Evolutionary conservation across 139 green algal genomes (phyloP).

Genomic region (Prasinococcaceae sp.): DNA sequence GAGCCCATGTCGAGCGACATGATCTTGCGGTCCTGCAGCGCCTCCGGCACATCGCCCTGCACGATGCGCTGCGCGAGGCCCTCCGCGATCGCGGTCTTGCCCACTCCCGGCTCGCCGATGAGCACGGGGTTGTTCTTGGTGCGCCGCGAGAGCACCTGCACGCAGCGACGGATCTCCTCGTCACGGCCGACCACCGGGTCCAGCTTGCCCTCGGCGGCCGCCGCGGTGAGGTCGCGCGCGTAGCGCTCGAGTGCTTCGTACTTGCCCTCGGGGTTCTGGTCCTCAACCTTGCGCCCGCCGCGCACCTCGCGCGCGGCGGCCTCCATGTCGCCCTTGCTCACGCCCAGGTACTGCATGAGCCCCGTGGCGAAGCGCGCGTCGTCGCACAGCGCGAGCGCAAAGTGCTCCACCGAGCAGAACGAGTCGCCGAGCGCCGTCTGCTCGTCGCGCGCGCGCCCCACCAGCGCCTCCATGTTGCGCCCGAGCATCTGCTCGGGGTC

Average conservation of each 20-base stretch:
- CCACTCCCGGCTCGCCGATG: slow-evolving; percentile 79
- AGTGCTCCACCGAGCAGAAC: slow-evolving; percentile 86
- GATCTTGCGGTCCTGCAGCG: slow-evolving; percentile 36
- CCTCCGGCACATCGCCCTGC: slow-evolving; percentile 70
- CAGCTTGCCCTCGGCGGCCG: slow-evolving; percentile 64
- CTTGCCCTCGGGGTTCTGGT: slow-evolving; percentile 82
- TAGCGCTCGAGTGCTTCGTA: slow-evolving; percentile 93
- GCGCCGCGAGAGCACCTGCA: slow-evolving; percentile 52
- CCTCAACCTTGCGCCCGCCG: slow-evolving; percentile 51
- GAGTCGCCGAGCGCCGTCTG: slow-evolving; percentile 45
- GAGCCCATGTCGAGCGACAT: slow-evolving; percentile 81
- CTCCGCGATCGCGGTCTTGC: slow-evolving; percentile 35
- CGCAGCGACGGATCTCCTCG: slow-evolving; percentile 72
- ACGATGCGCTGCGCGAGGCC: slow-evolving; percentile 92
- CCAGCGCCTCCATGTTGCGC: slow-evolving; percentile 70
- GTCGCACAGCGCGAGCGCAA: slow-evolving; percentile 67
- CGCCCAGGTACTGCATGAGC: slow-evolving; percentile 42
- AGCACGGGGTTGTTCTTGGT: slow-evolving; percentile 98
- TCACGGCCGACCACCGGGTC: slow-evolving; percentile 85
- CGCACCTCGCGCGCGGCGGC: slow-evolving; percentile 58
- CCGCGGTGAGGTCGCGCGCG: slow-evolving; percentile 75
- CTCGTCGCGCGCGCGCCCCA: slow-evolving; percentile 57
- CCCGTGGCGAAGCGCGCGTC: slow-evolving; percentile 58
- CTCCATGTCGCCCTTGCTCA: slow-evolving; percentile 56
- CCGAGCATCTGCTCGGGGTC: slow-evolving; percentile 69